Conservation (phyloP, 2,329 filamentous ascomycete species). For the Xylariaceae sp. region DNA sequence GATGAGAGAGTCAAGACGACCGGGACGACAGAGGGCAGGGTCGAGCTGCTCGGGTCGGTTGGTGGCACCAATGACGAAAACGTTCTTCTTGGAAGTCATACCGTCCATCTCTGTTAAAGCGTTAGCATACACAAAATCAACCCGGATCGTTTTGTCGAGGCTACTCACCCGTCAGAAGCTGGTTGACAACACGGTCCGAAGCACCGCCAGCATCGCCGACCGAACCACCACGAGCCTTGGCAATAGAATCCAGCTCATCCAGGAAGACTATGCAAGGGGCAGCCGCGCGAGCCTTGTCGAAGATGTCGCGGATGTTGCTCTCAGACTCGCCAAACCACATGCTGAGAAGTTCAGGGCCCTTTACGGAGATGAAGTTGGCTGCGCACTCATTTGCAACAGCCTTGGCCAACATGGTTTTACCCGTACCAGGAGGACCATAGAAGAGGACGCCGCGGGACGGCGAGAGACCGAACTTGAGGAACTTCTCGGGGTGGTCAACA, state of each 20-base stretch:
- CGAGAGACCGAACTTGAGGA: constrained; percentile 99
- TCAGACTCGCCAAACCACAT: constrained; percentile 99
- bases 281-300: constrained; percentile 97
- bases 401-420: constrained; percentile 99
- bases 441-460: constrained; percentile 97
- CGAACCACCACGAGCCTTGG: constrained; percentile 97
- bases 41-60: constrained; percentile 98
- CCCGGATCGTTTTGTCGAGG: too few species aligned
- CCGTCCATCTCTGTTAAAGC: constrained; percentile 78
- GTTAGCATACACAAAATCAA: constrained; percentile 35
- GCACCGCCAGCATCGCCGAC: constrained; percentile 94
- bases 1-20: constrained; percentile 96
- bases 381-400: constrained; percentile 98
- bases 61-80: constrained; percentile 98
- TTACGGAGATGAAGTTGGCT: constrained; percentile 99
- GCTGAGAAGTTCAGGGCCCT: constrained; percentile 94
- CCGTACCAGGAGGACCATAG: constrained; percentile 97
- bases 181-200: constrained; percentile 98
- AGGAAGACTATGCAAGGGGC: constrained; percentile 98
- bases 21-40: constrained; percentile 93
- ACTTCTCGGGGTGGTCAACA: constrained; percentile 98
- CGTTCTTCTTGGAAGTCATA: constrained; percentile 99
- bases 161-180: constrained; percentile 84
- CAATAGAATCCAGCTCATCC: constrained; percentile 96
- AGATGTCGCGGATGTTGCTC: constrained; percentile 99